Conservation (phyloP, 1,139 yeast species). For the Candida labiduridarum region DNA sequence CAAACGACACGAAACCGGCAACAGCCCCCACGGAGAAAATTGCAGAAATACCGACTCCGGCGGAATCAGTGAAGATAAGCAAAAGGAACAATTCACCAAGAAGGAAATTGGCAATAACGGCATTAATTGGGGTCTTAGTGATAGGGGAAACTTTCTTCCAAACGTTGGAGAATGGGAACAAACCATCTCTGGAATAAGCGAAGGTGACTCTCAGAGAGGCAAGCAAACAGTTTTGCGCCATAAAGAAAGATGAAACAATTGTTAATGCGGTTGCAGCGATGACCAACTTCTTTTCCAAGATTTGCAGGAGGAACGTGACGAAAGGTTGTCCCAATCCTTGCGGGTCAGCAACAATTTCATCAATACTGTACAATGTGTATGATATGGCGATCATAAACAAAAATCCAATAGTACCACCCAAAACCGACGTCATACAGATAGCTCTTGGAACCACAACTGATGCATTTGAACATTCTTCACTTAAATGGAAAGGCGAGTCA, state of each 20-base stretch:
- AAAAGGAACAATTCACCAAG: constrained; percentile 60
- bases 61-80: constrained; percentile 66
- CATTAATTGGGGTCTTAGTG: constrained; percentile 71
- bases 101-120: constrained; percentile 65
- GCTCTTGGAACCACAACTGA: constrained; percentile 67
- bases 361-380: constrained; percentile 59
- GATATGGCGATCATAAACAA: constrained; percentile 66
- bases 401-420: constrained; percentile 66
- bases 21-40: constrained; percentile 79
- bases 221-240: constrained; percentile 73
- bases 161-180: constrained; percentile 60
- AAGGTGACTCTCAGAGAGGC: constrained; percentile 72
- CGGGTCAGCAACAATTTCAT: constrained; percentile 51
- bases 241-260: constrained; percentile 58
- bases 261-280: constrained; percentile 62
- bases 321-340: constrained; percentile 66
- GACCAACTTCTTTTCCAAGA: constrained; percentile 47
- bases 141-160: constrained; percentile 55
- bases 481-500: constrained; percentile 72
- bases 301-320: constrained; percentile 58
- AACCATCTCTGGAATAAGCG: constrained; percentile 71
- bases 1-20: constrained; percentile 69
- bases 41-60: constrained; percentile 61
- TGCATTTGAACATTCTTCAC: constrained; percentile 74
- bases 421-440: constrained; percentile 61